These are phyloP conservation scores for Leccinum rimulosum DNA, from an alignment of 768 basidiomycete genomes.

Conservation along the genomic window DNA sequence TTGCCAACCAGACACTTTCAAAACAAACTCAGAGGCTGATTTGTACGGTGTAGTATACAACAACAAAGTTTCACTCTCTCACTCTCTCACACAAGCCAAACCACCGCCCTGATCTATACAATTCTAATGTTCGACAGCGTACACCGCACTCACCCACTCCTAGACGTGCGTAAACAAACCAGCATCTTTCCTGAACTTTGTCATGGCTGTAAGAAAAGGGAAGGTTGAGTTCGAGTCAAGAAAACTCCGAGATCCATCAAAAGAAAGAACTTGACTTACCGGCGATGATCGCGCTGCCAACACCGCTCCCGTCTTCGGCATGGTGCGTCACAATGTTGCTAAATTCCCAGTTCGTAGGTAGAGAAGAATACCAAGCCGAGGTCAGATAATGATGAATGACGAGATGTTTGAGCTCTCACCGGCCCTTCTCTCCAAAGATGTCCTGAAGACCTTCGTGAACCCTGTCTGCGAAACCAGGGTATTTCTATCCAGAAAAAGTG, in stretches of 20 bases:
- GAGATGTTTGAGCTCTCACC: slow-evolving; percentile 45
- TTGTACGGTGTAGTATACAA: slow-evolving; percentile 16
- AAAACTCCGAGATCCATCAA: background rate
- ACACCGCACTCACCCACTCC: slow-evolving; percentile 4
- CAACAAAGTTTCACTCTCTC: background rate
- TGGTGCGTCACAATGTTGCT: slow-evolving; percentile 36
- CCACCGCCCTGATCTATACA: background rate
- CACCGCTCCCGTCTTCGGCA: slow-evolving; percentile 67
- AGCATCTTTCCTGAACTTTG: slow-evolving; percentile 71
- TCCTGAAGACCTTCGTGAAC: slow-evolving; percentile 92
- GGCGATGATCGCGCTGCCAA: slow-evolving; percentile 96
- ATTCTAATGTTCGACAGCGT: background rate
- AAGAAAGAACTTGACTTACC: slow-evolving; percentile 38
- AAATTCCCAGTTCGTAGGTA: slow-evolving; percentile 57
- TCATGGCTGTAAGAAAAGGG: slow-evolving; percentile 65
- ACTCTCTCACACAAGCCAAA: background rate
- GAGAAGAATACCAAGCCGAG: slow-evolving; percentile 18
- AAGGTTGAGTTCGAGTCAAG: slow-evolving; percentile 1
- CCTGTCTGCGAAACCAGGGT: slow-evolving; percentile 91
- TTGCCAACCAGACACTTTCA: background rate
- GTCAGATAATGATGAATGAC: background rate
- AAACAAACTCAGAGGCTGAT: background rate
- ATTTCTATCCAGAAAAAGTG: slow-evolving; percentile 64
- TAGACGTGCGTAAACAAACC: slow-evolving; percentile 55
- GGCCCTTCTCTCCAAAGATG: slow-evolving; percentile 94